Conservation (phyloP, 495 filamentous ascomycete species). For the Penicillium riverlandense region DNA sequence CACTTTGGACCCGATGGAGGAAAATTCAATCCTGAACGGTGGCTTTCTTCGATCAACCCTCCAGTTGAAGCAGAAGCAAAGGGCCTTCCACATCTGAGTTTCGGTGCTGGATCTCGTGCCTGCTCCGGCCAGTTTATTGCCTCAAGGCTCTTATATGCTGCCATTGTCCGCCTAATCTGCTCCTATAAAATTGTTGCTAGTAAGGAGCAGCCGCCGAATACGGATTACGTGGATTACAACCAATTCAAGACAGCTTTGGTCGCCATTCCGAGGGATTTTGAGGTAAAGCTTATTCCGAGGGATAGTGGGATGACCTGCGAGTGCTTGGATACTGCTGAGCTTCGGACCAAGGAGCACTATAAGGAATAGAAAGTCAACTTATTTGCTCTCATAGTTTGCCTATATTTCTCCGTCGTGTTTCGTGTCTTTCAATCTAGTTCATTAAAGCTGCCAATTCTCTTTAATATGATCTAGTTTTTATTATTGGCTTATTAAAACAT, state of each 20-base stretch:
- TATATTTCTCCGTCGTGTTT: no score
- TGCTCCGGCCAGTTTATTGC: conserved; percentile 49
- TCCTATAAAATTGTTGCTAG: conserved; percentile 46
- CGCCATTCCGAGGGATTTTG: conserved; percentile 48
- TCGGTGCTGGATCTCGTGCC: conserved; percentile 46
- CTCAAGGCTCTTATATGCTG: conserved; percentile 40
- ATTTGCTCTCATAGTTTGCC: background rate
- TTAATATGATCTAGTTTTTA: no score
- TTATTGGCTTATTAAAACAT: no score
- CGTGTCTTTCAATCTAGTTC: no score
- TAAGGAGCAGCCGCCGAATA: conserved; percentile 41
- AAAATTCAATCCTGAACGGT: conserved; percentile 47
- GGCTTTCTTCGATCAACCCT: conserved; percentile 33
- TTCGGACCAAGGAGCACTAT: conserved; percentile 36
- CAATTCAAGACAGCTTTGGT: conserved; percentile 47
- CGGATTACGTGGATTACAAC: conserved; percentile 53
- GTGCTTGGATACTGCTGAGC: conserved; percentile 28
- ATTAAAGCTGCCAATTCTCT: no score
- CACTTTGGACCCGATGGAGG: conserved; percentile 43
- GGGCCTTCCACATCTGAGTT: conserved; percentile 42
- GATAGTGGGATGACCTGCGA: conserved; percentile 22
- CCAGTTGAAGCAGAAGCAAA: conserved; percentile 25
- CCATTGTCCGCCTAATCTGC: conserved; percentile 40
- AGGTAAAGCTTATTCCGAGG: conserved; percentile 41
- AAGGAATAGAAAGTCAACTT: conserved; percentile 22